Percentiles rank a stretch among this genome's conserved stretches.
These are phyloP conservation scores for Calonectria multiphialidica DNA, from an alignment of 2,329 filamentous ascomycete genomes.

Conservation along the genomic window DNA sequence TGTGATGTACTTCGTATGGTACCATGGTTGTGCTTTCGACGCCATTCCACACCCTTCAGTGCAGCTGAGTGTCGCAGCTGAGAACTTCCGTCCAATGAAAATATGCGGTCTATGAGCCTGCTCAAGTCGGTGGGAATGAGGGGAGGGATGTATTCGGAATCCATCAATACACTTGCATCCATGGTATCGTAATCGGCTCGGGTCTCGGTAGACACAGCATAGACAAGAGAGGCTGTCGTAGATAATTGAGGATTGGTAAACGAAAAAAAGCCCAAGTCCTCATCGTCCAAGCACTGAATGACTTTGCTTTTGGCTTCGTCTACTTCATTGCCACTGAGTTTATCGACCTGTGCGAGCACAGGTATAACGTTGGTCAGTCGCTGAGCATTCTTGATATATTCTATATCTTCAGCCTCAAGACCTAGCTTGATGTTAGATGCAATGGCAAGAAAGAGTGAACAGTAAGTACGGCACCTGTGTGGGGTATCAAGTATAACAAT, in stretches of 20 bases:
- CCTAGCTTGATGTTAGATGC: constrained; percentile 38
- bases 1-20: constrained; percentile 35
- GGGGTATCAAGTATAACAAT: constrained; percentile 83
- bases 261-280: constrained; percentile 73
- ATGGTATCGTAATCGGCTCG: constrained; percentile 83
- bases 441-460: background rate
- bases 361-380: constrained; percentile 87
- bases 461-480: constrained; percentile 65
- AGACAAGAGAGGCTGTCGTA: constrained; percentile 62
- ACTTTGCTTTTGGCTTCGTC: constrained; percentile 71
- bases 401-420: constrained; percentile 65
- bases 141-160: constrained; percentile 87
- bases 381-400: constrained; percentile 78
- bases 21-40: constrained; percentile 51
- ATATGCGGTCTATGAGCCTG: constrained; percentile 77
- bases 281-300: constrained; percentile 65
- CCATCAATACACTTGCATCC: constrained; percentile 95
- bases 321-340: constrained; percentile 69
- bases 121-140: constrained; percentile 81
- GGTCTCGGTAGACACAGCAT: constrained; percentile 81
- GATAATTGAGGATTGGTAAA: constrained; percentile 61
- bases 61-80: constrained; percentile 87
- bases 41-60: constrained; percentile 83
- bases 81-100: constrained; percentile 81
- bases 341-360: constrained; percentile 82